Percentiles rank a stretch among this genome's conserved stretches.
Evolutionary conservation across 1,139 yeast genomes (phyloP).

Genomic region (Trichomonascaceae sp.): DNA sequence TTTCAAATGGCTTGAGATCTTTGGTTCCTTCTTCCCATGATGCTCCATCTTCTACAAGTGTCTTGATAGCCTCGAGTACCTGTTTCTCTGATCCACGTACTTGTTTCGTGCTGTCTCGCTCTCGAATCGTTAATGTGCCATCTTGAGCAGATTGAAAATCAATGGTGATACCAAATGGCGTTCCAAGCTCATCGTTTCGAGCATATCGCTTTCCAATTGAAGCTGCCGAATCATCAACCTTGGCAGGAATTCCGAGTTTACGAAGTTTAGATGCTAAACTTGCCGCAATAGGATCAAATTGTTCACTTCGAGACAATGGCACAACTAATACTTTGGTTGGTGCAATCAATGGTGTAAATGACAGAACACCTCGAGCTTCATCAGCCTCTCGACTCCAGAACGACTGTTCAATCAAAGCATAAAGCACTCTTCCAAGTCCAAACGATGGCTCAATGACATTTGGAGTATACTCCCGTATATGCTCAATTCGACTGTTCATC

Average conservation of each 20-base stretch:
- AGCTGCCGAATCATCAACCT: conserved; percentile 95
- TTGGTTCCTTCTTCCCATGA: conserved; percentile 86
- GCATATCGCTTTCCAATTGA: conserved; percentile 98
- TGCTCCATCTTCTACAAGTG: conserved; percentile 64
- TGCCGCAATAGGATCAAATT: conserved; percentile 69
- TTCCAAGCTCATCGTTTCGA: conserved; percentile 98
- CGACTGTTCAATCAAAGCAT: conserved; percentile 87
- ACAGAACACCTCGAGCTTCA: conserved; percentile 81
- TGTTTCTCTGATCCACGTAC: conserved; percentile 87
- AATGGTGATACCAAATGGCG: conserved; percentile 97
- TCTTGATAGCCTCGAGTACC: conserved; percentile 71
- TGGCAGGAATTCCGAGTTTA: conserved; percentile 81
- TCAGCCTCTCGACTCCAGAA: conserved; percentile 96
- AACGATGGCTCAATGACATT: conserved; percentile 98
- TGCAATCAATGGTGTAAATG: conserved; percentile 93
- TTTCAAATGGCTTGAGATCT: conserved; percentile 29
- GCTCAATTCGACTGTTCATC: conserved; percentile 76
- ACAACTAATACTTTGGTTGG: conserved; percentile 96
- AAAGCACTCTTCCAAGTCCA: conserved; percentile 97
- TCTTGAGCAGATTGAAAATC: conserved; percentile 94
- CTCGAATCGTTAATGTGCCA: conserved; percentile 89
- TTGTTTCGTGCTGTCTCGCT: conserved; percentile 95
- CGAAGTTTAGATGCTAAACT: conserved; percentile 60
- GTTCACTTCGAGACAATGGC: conserved; percentile 83
- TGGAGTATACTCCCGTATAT: conserved; percentile 92